phyloP scores from a whole-genome alignment of 2,329 filamentous ascomycete genomes.

The Claviceps sp. region DNA sequence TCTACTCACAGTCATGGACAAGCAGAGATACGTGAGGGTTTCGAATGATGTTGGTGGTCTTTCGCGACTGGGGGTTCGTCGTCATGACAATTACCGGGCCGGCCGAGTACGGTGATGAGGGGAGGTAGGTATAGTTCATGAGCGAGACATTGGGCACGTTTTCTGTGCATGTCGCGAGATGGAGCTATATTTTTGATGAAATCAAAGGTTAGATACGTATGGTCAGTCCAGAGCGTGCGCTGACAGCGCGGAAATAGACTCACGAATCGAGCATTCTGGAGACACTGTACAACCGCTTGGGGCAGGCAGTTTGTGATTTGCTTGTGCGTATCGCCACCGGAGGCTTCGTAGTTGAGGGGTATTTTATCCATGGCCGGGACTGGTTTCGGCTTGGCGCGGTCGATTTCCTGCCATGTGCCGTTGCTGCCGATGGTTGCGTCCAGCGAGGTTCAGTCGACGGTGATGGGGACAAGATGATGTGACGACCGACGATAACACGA shows the following conservation, averaged over 20 bases:
- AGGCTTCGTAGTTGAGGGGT: conserved; percentile 62
- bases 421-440: neutral
- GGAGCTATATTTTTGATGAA: conserved; percentile 47
- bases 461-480: neutral
- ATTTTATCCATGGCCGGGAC: conserved; percentile 42
- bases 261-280: conserved; percentile 93
- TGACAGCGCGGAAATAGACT: conserved; percentile 14
- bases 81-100: conserved; percentile 92
- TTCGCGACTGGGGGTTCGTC: conserved; percentile 64
- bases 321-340: conserved; percentile 58
- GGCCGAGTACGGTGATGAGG: conserved; percentile 54
- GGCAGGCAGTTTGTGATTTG: conserved; percentile 59
- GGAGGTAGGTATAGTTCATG: conserved; percentile 98
- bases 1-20: conserved; percentile 69
- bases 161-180: conserved; percentile 79
- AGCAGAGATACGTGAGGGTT: conserved; percentile 86
- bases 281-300: conserved; percentile 72
- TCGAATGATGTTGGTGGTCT: conserved; percentile 65
- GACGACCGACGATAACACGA: no score
- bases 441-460: neutral
- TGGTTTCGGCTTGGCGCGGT: neutral
- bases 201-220: neutral
- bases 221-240: neutral
- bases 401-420: neutral
- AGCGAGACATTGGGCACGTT: conserved; percentile 84